phyloP scores from a whole-genome alignment of 2,329 filamentous ascomycete genomes.

The Metarhizium sp. region DNA sequence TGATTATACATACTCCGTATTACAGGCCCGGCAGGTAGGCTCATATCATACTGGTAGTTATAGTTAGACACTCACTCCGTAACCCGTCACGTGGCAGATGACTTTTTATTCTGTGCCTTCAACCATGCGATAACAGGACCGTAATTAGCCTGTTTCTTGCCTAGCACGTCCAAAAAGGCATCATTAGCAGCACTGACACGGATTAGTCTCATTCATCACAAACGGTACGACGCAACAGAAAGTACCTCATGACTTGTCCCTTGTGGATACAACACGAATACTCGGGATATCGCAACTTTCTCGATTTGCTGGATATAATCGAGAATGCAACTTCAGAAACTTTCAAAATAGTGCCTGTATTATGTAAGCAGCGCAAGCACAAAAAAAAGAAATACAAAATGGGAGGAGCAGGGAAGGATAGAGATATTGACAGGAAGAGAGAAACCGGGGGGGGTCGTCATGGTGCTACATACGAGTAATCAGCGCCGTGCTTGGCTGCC shows the following conservation, averaged over 20 bases:
- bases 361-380: slow-evolving; percentile 2
- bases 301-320: slow-evolving; percentile 49
- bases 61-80: background rate
- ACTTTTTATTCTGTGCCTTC: slow-evolving; percentile 29
- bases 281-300: slow-evolving; percentile 33
- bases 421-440: no score
- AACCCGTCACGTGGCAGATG: background rate
- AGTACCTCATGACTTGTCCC: slow-evolving; percentile 53
- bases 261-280: slow-evolving; percentile 53
- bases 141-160: slow-evolving; percentile 63
- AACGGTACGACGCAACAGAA: slow-evolving; percentile 8
- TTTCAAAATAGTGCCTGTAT: slow-evolving; percentile 52
- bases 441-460: no score
- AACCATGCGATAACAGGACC: slow-evolving; percentile 59
- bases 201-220: slow-evolving; percentile 5
- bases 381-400: background rate
- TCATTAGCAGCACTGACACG: slow-evolving; percentile 51
- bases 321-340: slow-evolving; percentile 55
- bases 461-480: slow-evolving; percentile 45
- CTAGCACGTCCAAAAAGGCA: slow-evolving; percentile 62
- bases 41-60: background rate
- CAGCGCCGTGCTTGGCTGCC: slow-evolving; percentile 49
- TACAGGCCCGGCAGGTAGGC: background rate
- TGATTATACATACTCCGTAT: background rate
- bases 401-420: no score